phyloP scores from a whole-genome alignment of 2,329 filamentous ascomycete species.

The Elsinoe fawcettii region DNA sequence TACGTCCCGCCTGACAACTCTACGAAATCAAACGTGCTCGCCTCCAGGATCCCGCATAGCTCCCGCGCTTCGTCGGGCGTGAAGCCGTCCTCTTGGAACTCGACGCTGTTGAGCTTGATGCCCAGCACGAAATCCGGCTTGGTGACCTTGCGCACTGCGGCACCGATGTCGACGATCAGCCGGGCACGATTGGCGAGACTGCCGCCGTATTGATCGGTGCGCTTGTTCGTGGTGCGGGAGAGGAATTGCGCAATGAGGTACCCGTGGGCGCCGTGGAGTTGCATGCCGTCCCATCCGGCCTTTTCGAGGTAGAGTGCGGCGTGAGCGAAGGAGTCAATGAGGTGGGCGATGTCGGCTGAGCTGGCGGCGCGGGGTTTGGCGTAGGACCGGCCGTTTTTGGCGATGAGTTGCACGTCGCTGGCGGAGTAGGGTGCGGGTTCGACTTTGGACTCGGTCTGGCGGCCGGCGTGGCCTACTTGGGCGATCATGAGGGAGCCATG shows the following conservation, averaged over 20 bases:
- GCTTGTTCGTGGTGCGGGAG: constrained; percentile 34
- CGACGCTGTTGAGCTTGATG: constrained; percentile 53
- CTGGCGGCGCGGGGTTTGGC: constrained; percentile 48
- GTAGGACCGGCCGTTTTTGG: constrained; percentile 43
- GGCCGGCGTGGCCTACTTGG: constrained; percentile 57
- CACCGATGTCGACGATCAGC: constrained; percentile 35
- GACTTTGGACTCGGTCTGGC: constrained; percentile 42
- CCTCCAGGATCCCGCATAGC: constrained; percentile 43
- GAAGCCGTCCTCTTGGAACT: constrained; percentile 48
- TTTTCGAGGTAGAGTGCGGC: constrained; percentile 55
- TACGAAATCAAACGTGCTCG: constrained; percentile 48
- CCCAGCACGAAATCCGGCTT: constrained; percentile 39
- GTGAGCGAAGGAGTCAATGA: constrained; percentile 55
- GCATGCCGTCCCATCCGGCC: constrained; percentile 51
- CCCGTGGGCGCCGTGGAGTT: constrained; percentile 37
- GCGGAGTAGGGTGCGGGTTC: constrained; percentile 46
- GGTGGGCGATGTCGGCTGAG: constrained; percentile 45
- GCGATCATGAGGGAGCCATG: constrained; percentile 52
- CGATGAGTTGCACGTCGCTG: constrained; percentile 41
- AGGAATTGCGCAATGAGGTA: constrained; percentile 43
- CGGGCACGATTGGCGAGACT: constrained; percentile 36
- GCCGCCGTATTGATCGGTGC: constrained; percentile 40
- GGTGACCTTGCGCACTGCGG: constrained; percentile 32
- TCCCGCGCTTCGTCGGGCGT: constrained; percentile 43
- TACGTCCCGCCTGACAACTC: constrained; percentile 56